Conservation (phyloP, 306 rosid genomes). For the Crataegus laevigata region DNA sequence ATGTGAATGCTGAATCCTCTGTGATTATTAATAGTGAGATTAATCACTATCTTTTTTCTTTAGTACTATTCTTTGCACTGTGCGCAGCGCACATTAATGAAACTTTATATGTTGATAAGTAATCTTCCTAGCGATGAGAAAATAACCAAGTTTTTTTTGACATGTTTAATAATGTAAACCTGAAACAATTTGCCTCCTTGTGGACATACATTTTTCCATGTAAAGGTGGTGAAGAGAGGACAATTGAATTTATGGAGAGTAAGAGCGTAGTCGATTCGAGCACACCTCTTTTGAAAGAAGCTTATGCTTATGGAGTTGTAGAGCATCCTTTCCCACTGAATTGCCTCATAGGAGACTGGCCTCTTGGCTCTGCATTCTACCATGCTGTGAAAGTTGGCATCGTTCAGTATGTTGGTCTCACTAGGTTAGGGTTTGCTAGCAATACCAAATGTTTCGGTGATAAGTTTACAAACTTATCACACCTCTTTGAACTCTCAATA, state of each 20-base stretch:
- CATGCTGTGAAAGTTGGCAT: constrained; percentile 96
- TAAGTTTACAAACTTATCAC: too few relatives aligned
- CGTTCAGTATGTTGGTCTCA: too few relatives aligned
- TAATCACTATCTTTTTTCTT: not conserved
- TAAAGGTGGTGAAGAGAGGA: constrained; percentile 88
- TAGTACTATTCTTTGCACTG: not conserved
- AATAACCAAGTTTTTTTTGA: not conserved
- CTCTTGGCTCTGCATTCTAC: constrained; percentile 91
- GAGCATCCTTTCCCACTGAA: constrained; percentile 97
- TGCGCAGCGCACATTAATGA: not conserved
- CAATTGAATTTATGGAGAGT: constrained; percentile 83
- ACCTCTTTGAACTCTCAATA: too few relatives aligned
- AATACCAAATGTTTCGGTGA: too few relatives aligned
- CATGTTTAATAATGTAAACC: not conserved
- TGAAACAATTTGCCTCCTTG: not conserved
- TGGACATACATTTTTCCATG: constrained; percentile 12
- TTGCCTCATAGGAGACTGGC: constrained; percentile 70
- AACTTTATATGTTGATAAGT: not conserved
- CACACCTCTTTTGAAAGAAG: constrained; percentile 75
- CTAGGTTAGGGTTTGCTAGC: too few relatives aligned
- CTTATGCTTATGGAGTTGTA: constrained; percentile 79
- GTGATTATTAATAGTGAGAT: not conserved
- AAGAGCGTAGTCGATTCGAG: constrained; percentile 52
- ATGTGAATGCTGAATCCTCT: constrained; percentile 2
- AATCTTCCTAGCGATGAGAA: not conserved